A percentile compares a stretch with the other conserved stretches of the same genome.
Conservation (phyloP, 73 alveolate species). For the Paramecium octaurelia region DNA sequence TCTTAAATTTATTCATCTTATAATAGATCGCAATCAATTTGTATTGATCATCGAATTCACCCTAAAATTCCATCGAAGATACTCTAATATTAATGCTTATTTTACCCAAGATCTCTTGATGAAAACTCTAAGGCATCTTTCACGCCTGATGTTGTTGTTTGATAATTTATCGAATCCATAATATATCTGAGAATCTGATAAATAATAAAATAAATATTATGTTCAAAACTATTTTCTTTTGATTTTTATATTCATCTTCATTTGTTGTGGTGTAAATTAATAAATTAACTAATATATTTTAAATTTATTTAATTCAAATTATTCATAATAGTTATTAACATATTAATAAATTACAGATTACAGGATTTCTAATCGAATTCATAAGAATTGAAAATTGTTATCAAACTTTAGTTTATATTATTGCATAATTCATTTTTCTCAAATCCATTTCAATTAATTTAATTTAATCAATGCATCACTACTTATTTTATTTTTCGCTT, state of each 20-base stretch:
- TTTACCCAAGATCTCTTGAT: neutral
- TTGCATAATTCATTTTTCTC: too few species aligned
- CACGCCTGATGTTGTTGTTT: neutral
- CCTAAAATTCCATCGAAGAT: neutral
- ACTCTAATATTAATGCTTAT: neutral
- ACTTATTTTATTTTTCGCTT: too few species aligned
- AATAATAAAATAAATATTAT: neutral
- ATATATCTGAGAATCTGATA: neutral
- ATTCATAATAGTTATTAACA: neutral
- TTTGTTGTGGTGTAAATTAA: neutral
- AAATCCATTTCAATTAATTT: too few species aligned
- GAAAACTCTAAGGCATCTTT: neutral
- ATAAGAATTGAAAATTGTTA: too few species aligned
- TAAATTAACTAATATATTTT: neutral
- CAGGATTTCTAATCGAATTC: neutral
- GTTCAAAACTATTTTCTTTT: neutral
- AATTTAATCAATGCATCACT: too few species aligned
- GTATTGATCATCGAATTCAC: conserved; percentile 6
- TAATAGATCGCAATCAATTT: neutral
- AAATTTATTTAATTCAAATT: neutral
- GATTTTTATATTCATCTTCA: neutral
- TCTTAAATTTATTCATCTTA: neutral
- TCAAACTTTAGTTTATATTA: too few species aligned
- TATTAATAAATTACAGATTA: neutral
- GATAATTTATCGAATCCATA: neutral